Evolutionary conservation across 495 filamentous ascomycete species (phyloP), one percentile per base, ranked within the genome.

Genomic region (Parachaetomium inaequale): DNA sequence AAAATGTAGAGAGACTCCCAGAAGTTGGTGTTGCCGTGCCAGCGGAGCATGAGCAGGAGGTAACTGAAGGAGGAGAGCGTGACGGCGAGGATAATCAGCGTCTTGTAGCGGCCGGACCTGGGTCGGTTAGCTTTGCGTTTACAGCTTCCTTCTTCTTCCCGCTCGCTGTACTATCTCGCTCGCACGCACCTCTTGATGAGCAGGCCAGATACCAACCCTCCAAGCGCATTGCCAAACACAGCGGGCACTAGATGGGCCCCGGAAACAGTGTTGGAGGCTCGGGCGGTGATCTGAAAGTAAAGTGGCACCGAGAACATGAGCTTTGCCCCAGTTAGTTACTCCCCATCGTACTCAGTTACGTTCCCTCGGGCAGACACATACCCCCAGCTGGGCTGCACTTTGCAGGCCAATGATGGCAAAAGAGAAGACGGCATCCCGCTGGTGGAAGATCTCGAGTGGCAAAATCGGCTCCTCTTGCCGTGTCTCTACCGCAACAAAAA

Each of bases 231-330:
- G 7, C 85, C 87, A 1, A 83, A 67, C 1, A 90, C 85, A 14
- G 86, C 83, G 0, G 87, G 87, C 38, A 89, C 72, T 0, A 91
- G 74, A 66, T 88, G 85, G 0, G 77, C 76, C 1, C 87, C 88
- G 0, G 87, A 81, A 0, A 72, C 67, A 1, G 85, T 84, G 55
- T 81, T 80, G 10, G 83, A 84, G 6, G 78, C 78, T 0, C 75
- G 68, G 4, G 75, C 64, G 0, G 85, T 87, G n/a, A 88, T 80
- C 63, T 88, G 85, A 66, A 89, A 90, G 68, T 90, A 91, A 0
- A 91, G 72, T 0, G 88, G 88, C 0, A 89, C 81, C n/a, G 75
- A 74, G 46, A 79, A 80, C 79, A 84, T 84, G 58, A 84, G 66
- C 78, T 80, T 50, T 17, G n/a, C 14, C 25, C 8, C 1, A 12